Evolutionary conservation across 371 early-diverging fungal species (phyloP).

Genomic region (Mortierella sp.): DNA sequence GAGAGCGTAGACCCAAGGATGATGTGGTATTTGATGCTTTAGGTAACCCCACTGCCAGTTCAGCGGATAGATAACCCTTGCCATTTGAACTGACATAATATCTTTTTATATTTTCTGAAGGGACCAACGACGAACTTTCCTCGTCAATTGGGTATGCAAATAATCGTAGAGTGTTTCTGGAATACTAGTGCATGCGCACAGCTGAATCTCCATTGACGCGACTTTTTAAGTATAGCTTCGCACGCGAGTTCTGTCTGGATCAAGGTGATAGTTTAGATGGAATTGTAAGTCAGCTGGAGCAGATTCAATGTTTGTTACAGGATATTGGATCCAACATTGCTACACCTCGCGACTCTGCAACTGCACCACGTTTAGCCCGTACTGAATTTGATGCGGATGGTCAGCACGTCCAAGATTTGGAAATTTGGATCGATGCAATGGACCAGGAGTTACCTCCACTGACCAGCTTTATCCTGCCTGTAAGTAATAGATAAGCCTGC

Average conservation of each 20-base stretch:
- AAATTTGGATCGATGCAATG: conserved; percentile 89
- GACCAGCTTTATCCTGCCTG: conserved; percentile 86
- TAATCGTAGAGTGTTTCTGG: too few species aligned
- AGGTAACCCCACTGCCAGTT: conserved; percentile 51
- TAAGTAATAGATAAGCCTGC: conserved; percentile 25
- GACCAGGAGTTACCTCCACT: conserved; percentile 77
- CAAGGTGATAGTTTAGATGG: conserved; percentile 69
- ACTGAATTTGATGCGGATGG: conserved; percentile 84
- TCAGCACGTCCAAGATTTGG: conserved; percentile 71
- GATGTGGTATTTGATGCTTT: conserved; percentile 93
- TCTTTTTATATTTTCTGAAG: conserved; percentile 16
- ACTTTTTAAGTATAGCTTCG: conserved; percentile 63
- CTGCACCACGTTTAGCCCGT: conserved; percentile 58
- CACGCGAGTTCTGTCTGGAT: conserved; percentile 77
- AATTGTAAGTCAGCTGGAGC: conserved; percentile 55
- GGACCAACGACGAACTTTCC: conserved; percentile 70
- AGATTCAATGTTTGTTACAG: conserved; percentile 92
- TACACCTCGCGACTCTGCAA: conserved; percentile 81
- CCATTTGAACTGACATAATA: neutral
- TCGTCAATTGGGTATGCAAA: conserved; percentile 45
- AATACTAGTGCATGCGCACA: neutral
- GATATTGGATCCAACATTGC: conserved; percentile 94
- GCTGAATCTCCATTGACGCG: neutral
- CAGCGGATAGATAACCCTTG: too few species aligned
- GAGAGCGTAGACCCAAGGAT: conserved; percentile 89